Evolutionary conservation across 768 basidiomycete species (phyloP).

Genomic region (Podaxis mareebaensis): DNA sequence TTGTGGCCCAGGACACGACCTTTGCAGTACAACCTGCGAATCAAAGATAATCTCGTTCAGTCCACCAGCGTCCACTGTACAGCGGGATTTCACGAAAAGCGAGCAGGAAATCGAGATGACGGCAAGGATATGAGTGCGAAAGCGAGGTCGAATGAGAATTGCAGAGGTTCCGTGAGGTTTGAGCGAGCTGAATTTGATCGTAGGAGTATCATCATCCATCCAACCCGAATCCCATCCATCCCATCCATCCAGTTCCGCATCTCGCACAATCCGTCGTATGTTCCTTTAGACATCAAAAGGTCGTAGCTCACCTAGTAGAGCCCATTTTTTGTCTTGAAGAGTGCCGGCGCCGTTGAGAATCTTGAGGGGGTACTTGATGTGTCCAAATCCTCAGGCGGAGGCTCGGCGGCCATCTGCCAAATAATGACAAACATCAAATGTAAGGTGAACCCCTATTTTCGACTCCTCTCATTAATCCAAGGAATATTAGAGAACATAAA

Average conservation of each 20-base stretch:
- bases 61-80: conserved; percentile 12
- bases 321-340: conserved; percentile 66
- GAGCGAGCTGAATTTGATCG: background rate
- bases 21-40: conserved; percentile 86
- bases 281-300: conserved; percentile 21
- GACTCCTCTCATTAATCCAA: background rate
- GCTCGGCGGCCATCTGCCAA: conserved; percentile 3
- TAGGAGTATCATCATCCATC: conserved; percentile 30
- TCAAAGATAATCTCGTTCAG: conserved; percentile 21
- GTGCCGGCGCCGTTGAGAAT: conserved; percentile 46
- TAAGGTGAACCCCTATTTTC: background rate
- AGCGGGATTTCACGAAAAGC: background rate
- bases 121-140: background rate
- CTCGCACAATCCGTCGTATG: conserved; percentile 20
- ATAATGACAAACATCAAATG: conserved; percentile 14
- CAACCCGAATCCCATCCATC: conserved; percentile 20
- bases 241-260: conserved; percentile 48
- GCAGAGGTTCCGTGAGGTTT: conserved; percentile 8
- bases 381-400: conserved; percentile 8
- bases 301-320: conserved; percentile 70
- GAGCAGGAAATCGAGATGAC: background rate
- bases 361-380: conserved; percentile 35
- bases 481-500: background rate
- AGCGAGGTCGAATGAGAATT: conserved; percentile 2
- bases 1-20: conserved; percentile 98